A percentile compares a stretch with the other conserved stretches of the same genome.
These are phyloP conservation scores for Chaetomium globosum DNA, from an alignment of 2,329 filamentous ascomycete genomes.

Conservation along the genomic window DNA sequence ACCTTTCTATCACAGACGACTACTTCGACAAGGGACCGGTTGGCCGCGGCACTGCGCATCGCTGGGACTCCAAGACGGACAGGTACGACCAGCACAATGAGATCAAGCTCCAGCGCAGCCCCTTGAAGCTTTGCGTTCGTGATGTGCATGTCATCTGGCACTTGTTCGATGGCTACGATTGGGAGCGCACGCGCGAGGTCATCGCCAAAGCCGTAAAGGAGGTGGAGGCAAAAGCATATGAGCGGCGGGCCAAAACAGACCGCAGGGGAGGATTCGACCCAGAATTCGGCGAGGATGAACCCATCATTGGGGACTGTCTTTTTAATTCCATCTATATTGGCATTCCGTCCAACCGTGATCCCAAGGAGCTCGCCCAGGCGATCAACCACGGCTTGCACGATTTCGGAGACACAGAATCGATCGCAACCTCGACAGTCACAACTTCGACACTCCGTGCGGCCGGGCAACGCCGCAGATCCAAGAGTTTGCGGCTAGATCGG, in stretches of 20 bases:
- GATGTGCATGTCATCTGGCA: conserved; percentile 98
- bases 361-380: conserved; percentile 74
- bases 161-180: conserved; percentile 96
- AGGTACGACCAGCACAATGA: conserved; percentile 69
- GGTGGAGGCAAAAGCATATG: conserved; percentile 78
- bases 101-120: conserved; percentile 64
- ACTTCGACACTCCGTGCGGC: conserved; percentile 57
- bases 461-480: conserved; percentile 45
- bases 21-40: conserved; percentile 70
- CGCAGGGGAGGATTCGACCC: conserved; percentile 58
- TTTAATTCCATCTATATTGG: conserved; percentile 99
- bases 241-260: conserved; percentile 64
- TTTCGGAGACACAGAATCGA: conserved; percentile 81
- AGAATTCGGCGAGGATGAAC: conserved; percentile 77
- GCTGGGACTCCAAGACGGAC: conserved; percentile 79
- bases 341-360: conserved; percentile 83
- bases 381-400: conserved; percentile 92
- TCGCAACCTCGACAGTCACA: conserved; percentile 74
- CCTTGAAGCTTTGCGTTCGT: conserved; percentile 75
- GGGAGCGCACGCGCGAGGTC: conserved; percentile 81
- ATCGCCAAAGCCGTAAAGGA: conserved; percentile 88
- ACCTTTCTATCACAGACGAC: conserved; percentile 74
- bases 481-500: conserved; percentile 73
- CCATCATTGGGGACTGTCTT: conserved; percentile 87
- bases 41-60: conserved; percentile 68